These are phyloP conservation scores for Boletus sp. DNA, from an alignment of 768 basidiomycete genomes.

Conservation along the genomic window DNA sequence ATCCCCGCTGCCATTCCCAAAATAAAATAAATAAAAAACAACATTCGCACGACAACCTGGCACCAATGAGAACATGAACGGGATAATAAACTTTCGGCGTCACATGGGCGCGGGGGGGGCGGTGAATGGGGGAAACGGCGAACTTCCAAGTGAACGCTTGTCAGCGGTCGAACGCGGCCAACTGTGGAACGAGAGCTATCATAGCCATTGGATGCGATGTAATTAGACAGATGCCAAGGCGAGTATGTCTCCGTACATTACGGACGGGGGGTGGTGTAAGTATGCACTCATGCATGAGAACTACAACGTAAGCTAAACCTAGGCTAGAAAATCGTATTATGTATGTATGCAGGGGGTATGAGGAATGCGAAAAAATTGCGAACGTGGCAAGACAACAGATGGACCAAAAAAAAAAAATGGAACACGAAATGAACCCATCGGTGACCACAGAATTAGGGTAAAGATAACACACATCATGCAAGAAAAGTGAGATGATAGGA, in stretches of 20 bases:
- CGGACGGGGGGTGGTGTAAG: not conserved
- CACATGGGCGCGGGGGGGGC: not conserved
- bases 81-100: not conserved
- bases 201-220: not conserved
- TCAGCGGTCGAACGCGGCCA: not conserved
- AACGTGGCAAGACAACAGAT: not conserved
- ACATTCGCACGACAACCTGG: not conserved
- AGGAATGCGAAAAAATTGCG: not conserved
- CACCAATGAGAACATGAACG: not conserved
- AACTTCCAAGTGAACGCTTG: not conserved
- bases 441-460: not conserved
- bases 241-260: not conserved
- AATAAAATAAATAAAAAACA: not conserved
- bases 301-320: not conserved
- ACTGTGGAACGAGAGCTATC: not conserved
- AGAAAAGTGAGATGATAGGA: not conserved
- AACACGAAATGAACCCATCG: not conserved
- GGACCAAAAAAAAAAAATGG: not conserved
- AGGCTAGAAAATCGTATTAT: not conserved
- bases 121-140: not conserved
- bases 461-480: not conserved
- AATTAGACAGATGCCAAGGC: not conserved
- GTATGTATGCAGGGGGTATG: not conserved
- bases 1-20: not conserved
- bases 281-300: not conserved